These are phyloP conservation scores for Dryadomyces sulphureus DNA, from an alignment of 2,329 filamentous ascomycete species.

Conservation along the genomic window DNA sequence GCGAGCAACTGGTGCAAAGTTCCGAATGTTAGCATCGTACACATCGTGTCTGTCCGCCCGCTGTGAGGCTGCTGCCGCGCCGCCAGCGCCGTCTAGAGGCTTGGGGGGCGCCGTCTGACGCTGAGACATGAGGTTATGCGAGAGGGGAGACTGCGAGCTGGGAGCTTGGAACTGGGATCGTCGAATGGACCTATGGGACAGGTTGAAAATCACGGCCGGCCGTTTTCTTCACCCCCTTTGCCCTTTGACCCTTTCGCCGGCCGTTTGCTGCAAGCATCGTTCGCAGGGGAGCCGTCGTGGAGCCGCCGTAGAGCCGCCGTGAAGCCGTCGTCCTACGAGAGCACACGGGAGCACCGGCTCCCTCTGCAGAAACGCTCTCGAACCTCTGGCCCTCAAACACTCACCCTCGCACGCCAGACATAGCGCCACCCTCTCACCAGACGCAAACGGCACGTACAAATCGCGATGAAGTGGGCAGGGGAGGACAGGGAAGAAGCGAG, in stretches of 20 bases:
- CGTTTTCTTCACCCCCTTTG: not conserved
- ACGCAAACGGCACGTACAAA: not conserved
- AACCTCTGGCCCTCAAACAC: too few species aligned
- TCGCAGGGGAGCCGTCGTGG: too few species aligned
- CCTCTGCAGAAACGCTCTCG: too few species aligned
- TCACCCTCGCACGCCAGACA: too few species aligned
- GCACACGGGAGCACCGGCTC: not conserved
- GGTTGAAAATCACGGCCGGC: too few species aligned
- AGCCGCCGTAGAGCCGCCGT: too few species aligned
- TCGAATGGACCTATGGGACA: too few species aligned
- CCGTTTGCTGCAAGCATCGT: not conserved
- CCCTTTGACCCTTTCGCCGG: not conserved
- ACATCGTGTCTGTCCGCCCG: slow-evolving; percentile 35
- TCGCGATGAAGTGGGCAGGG: not conserved
- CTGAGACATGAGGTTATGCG: slow-evolving; percentile 38
- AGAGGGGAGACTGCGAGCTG: not conserved
- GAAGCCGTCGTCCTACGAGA: too few species aligned
- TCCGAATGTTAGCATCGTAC: slow-evolving; percentile 84
- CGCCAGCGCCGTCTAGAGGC: slow-evolving; percentile 32
- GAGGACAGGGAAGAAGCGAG: not conserved
- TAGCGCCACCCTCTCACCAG: not conserved
- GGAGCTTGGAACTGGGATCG: not conserved
- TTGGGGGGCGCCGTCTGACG: slow-evolving; percentile 31
- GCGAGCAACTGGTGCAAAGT: slow-evolving; percentile 88
- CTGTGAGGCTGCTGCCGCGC: slow-evolving; percentile 19